Evolutionary conservation across 352 stramenopile genomes (phyloP).

Genomic region (Pythium guiyangense): DNA sequence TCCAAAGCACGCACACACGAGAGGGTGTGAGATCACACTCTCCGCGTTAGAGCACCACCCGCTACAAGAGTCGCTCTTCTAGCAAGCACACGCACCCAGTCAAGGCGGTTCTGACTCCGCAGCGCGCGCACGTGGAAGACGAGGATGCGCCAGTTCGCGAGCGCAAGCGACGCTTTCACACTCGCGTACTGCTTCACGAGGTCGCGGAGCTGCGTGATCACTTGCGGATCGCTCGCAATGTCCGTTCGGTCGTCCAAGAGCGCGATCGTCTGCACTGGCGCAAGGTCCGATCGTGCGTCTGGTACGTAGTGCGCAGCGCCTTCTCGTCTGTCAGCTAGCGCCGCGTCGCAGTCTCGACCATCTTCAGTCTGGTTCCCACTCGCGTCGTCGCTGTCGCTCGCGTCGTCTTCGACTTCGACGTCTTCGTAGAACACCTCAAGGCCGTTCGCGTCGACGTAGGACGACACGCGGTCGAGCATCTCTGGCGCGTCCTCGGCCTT

Average conservation of each 20-base stretch:
- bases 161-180: slow-evolving; percentile 18
- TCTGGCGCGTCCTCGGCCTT: too few relatives aligned
- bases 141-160: slow-evolving; percentile 47
- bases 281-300: not conserved
- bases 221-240: slow-evolving; percentile 32
- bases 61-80: not conserved
- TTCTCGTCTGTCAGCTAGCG: not conserved
- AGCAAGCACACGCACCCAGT: slow-evolving; percentile 25
- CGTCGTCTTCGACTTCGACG: slow-evolving; percentile 14
- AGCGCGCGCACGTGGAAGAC: slow-evolving; percentile 26
- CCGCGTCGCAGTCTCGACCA: not conserved
- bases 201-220: slow-evolving; percentile 42
- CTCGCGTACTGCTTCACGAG: slow-evolving; percentile 34
- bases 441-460: slow-evolving; percentile 20
- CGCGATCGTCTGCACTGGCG: not conserved
- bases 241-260: slow-evolving; percentile 4
- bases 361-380: not conserved
- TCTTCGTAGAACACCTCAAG: slow-evolving; percentile 24
- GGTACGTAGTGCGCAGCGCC: not conserved
- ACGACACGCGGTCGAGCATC: slow-evolving; percentile 2
- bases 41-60: too few relatives aligned
- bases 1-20: not conserved
- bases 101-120: slow-evolving; percentile 27
- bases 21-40: not conserved
- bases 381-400: not conserved